Evolutionary conservation across 805 yeast genomes (phyloP), one percentile per base, ranked within the genome.

Genomic region (Sugiyamaella americana): DNA sequence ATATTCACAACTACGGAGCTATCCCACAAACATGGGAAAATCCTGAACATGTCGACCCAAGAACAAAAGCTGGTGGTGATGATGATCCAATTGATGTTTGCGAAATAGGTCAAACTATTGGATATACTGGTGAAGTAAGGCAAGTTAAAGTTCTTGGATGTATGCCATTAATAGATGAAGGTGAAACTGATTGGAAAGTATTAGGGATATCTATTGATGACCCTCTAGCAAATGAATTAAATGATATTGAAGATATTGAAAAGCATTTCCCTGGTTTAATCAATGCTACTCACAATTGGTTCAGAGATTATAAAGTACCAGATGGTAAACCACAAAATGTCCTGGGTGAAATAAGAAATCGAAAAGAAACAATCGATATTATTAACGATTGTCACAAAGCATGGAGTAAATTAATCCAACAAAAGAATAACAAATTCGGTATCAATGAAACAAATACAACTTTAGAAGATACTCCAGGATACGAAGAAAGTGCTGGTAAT

Each of bases 161-260:
- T 51, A 79, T 93, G 82, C 98, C 98, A 26, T 74, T 93, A 56
- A 80, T 93, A 56, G 98, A 93, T 66, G 97, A 89, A 67, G 97
- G 96, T 56, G 98, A 93, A 70, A 76, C 95, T 49, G 98, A 91
- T 70, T 91, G 98, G 98, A 87, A 87, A 67, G 72, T 87, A 26
- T 76, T 87, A 49, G 87, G 75, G 17, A 82, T 87, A 47, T 82
- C 82, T 58, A 68, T 72, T 24, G 68, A 73, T 44, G 94, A 86
- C 62, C 82, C 85, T 40, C 61, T 82, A 60, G 81, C 87, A 20
- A 49, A 70, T 4, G 69, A 76, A 53, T 62, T 87, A 48, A 70
- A 80, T 58, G 80, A 75, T 60, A 72, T 87, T 40, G 70, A 71
- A 50, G 95, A 86, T 65, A 86, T 87, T 23, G 79, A 80, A 50